phyloP scores from a whole-genome alignment of 1,139 yeast species.

The Magnusiomyces ingens region DNA sequence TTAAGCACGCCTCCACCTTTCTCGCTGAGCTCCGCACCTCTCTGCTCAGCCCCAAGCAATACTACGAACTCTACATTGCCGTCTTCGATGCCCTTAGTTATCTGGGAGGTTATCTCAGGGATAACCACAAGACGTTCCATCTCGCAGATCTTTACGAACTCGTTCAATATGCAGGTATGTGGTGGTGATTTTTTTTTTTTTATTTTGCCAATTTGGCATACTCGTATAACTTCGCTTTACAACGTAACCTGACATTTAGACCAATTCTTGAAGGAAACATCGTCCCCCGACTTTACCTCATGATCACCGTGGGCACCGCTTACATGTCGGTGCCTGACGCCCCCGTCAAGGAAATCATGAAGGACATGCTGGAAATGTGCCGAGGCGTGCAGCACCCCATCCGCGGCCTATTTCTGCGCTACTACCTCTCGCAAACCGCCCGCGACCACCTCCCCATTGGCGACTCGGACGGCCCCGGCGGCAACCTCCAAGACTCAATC shows the following conservation, averaged over 20 bases:
- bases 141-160: conserved; percentile 86
- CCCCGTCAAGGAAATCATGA: conserved; percentile 80
- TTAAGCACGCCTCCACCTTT: conserved; percentile 81
- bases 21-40: conserved; percentile 76
- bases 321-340: conserved; percentile 74
- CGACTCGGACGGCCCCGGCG: conserved; percentile 31
- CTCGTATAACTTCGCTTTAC: too few species aligned
- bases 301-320: conserved; percentile 93
- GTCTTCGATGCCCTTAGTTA: conserved; percentile 77
- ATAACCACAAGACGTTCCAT: conserved; percentile 66
- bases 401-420: conserved; percentile 76
- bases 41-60: conserved; percentile 77
- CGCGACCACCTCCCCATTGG: conserved; percentile 58
- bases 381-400: conserved; percentile 97
- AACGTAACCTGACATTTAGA: background rate
- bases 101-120: conserved; percentile 57
- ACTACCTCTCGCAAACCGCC: conserved; percentile 79
- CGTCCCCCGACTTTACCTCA: conserved; percentile 82
- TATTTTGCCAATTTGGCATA: too few species aligned
- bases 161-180: conserved; percentile 75
- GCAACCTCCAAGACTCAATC: conserved; percentile 57
- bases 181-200: background rate
- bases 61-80: conserved; percentile 83
- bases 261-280: conserved; percentile 44
- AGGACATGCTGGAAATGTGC: conserved; percentile 97